Percentiles rank a stretch among this genome's conserved stretches.
phyloP scores from a whole-genome alignment of 1,139 yeast species.

The Saccharomycopsis hybrid region DNA sequence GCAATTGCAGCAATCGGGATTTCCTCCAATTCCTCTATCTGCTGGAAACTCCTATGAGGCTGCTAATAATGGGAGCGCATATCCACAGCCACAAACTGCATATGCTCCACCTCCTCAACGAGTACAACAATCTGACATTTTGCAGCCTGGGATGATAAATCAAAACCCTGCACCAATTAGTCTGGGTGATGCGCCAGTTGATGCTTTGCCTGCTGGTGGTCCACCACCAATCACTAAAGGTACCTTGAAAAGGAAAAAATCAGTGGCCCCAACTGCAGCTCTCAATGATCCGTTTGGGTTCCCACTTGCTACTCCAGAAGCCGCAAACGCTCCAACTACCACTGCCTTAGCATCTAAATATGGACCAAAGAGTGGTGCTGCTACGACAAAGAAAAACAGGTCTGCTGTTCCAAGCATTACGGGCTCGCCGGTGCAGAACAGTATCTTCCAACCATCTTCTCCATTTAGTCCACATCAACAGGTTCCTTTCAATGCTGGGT shows the following conservation, averaged over 20 bases:
- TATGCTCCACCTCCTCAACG: constrained; percentile 1
- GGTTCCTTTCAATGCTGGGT: too few species aligned
- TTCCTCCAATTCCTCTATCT: too few species aligned
- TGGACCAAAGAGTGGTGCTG: background rate
- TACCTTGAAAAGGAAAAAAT: background rate
- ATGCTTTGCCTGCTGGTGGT: background rate
- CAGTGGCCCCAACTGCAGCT: background rate
- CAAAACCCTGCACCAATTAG: too few species aligned
- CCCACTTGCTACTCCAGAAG: background rate
- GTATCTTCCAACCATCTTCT: too few species aligned
- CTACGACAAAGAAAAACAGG: background rate
- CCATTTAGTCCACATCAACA: too few species aligned
- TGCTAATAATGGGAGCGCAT: too few species aligned
- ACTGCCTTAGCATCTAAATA: background rate
- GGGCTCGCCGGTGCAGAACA: too few species aligned
- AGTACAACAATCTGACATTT: background rate
- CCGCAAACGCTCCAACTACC: background rate
- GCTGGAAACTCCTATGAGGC: too few species aligned
- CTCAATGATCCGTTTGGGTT: constrained; percentile 3
- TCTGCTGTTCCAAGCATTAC: too few species aligned
- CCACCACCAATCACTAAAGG: background rate
- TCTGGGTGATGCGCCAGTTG: background rate
- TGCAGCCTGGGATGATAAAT: background rate
- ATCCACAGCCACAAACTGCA: too few species aligned
- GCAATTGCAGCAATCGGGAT: too few species aligned